Conservation (phyloP, 495 filamentous ascomycete species). For the Gamarada debralockiae region DNA sequence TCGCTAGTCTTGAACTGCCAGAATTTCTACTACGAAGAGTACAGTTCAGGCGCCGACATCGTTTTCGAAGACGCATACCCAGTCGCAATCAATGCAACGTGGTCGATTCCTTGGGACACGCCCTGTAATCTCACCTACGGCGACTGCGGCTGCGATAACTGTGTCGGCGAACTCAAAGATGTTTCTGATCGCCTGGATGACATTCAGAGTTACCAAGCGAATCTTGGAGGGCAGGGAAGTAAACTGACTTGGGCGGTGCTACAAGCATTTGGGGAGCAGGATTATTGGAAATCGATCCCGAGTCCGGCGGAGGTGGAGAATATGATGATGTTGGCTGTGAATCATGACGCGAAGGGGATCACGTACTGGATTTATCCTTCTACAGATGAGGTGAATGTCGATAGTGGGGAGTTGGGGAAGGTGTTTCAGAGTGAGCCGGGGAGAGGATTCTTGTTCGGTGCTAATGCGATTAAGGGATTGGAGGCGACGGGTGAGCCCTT, state of each 20-base stretch:
- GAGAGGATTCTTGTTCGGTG: constrained; percentile 40
- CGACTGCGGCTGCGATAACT: constrained; percentile 72
- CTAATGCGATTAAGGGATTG: constrained; percentile 28
- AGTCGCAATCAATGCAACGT: constrained; percentile 52
- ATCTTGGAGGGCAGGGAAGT: constrained; percentile 27
- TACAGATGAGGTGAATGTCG: constrained; percentile 34
- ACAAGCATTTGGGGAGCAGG: constrained; percentile 59
- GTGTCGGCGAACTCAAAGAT: constrained; percentile 50
- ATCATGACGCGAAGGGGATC: constrained; percentile 54
- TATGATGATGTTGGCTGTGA: constrained; percentile 59
- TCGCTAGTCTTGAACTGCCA: constrained; percentile 65
- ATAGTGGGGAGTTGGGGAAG: constrained; percentile 40
- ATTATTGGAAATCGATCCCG: constrained; percentile 58
- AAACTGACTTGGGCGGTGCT: constrained; percentile 59
- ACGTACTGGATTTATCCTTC: constrained; percentile 50
- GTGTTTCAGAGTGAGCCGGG: constrained; percentile 33
- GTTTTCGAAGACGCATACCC: constrained; percentile 67
- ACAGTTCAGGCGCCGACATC: constrained; percentile 59
- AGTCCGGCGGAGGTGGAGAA: constrained; percentile 50
- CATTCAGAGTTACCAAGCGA: constrained; percentile 39
- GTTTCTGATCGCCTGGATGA: constrained; percentile 50
- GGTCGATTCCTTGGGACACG: constrained; percentile 44
- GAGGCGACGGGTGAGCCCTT: constrained; percentile 11
- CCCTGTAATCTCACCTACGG: constrained; percentile 63
- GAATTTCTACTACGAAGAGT: constrained; percentile 63